Percentiles rank a stretch among this genome's conserved stretches.
Evolutionary conservation across 805 yeast genomes (phyloP).

Genomic region (Lipomyces spencermartinsiae): DNA sequence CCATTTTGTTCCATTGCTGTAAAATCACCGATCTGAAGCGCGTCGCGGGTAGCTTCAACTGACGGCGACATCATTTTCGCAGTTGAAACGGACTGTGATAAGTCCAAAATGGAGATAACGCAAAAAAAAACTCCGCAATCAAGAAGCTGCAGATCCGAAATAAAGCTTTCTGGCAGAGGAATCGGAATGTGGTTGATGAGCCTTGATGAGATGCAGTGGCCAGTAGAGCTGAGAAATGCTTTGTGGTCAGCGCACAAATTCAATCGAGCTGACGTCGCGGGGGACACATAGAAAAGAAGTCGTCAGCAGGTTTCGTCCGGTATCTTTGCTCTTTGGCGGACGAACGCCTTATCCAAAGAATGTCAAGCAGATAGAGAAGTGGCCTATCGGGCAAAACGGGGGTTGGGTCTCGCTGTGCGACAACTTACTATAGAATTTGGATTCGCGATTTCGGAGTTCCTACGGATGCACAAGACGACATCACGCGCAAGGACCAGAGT

Average conservation of each 20-base stretch:
- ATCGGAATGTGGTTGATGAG: background rate
- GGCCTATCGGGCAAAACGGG: too few species aligned
- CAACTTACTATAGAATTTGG: too few species aligned
- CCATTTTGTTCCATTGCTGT: background rate
- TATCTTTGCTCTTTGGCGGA: too few species aligned
- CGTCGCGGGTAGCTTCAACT: background rate
- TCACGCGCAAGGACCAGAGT: too few species aligned
- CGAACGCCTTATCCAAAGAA: too few species aligned
- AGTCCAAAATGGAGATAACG: background rate
- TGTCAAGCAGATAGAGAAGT: too few species aligned
- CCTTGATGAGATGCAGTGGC: background rate
- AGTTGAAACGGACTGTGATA: background rate
- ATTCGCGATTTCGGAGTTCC: too few species aligned
- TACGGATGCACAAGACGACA: too few species aligned
- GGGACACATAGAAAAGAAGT: background rate
- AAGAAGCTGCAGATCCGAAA: background rate
- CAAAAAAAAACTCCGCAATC: background rate
- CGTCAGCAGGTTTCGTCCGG: too few species aligned
- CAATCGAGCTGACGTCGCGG: background rate
- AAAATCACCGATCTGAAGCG: background rate
- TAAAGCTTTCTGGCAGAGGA: background rate
- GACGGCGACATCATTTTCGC: background rate
- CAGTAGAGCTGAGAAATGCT: background rate
- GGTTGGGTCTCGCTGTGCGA: too few species aligned
- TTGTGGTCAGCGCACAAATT: background rate